Evolutionary conservation across 257 asterid genomes (phyloP).

Genomic region (Ehretia macrophylla): DNA sequence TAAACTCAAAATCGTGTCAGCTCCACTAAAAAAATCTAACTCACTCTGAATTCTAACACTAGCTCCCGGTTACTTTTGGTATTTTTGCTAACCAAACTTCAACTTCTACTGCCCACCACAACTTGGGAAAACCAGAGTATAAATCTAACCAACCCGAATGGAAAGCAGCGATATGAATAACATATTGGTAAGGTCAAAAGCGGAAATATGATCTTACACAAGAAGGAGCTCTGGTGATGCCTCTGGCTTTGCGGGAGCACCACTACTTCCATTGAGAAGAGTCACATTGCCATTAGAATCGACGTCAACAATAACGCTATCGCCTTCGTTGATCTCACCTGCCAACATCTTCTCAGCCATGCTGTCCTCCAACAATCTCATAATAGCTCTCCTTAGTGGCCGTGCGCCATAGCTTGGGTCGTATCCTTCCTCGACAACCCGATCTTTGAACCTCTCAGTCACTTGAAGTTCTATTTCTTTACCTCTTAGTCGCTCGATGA

Average conservation of each 20-base stretch:
- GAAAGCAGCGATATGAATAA: slow-evolving; percentile 10
- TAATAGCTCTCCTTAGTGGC: slow-evolving; percentile 53
- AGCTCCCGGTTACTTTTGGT: no score
- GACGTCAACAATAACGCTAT: slow-evolving; percentile 41
- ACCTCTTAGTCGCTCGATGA: slow-evolving; percentile 29
- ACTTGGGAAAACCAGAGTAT: neutral
- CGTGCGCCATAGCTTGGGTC: slow-evolving; percentile 58
- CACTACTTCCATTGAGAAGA: slow-evolving; percentile 36
- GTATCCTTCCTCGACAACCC: slow-evolving; percentile 48
- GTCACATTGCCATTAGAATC: slow-evolving; percentile 48
- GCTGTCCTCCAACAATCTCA: slow-evolving; percentile 56
- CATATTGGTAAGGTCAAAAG: neutral
- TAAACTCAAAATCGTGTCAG: no score
- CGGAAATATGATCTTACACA: slow-evolving; percentile 14
- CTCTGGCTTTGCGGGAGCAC: slow-evolving; percentile 34
- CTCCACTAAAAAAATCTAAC: no score
- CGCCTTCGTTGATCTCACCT: slow-evolving; percentile 38
- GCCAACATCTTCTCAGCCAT: slow-evolving; percentile 51
- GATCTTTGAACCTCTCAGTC: slow-evolving; percentile 37
- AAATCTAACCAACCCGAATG: slow-evolving; percentile 1
- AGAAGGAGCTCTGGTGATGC: slow-evolving; percentile 29
- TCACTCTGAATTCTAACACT: no score
- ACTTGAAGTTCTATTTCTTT: slow-evolving; percentile 41
- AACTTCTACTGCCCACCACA: neutral
- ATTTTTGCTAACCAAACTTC: no score